A percentile compares a stretch with the other conserved stretches of the same genome.
Conservation (phyloP, 1,284 basidiomycete species). For the Rhodotorula glutinis region DNA sequence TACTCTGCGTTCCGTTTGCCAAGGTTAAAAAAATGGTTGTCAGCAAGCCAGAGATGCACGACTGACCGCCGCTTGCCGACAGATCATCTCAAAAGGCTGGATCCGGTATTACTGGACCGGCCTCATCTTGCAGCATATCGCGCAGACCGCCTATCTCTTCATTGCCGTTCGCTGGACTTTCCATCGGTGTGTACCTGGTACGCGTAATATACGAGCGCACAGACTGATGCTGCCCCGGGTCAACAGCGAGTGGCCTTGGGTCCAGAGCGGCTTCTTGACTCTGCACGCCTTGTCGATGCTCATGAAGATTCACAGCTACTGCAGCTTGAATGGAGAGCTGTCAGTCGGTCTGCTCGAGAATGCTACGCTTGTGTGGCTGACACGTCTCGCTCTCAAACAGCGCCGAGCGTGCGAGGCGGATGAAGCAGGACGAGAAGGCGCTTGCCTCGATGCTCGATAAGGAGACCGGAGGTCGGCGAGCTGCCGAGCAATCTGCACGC, state of each 20-base stretch:
- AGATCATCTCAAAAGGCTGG: constrained; percentile 64
- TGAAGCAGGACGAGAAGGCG: constrained; percentile 52
- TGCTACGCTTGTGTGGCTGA: too few relatives aligned
- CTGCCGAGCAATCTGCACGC: constrained; percentile 47
- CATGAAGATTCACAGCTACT: constrained; percentile 97
- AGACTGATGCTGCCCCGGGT: background rate
- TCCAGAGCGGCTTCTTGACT: constrained; percentile 59
- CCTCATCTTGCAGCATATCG: constrained; percentile 68
- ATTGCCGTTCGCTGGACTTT: constrained; percentile 79
- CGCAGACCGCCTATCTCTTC: constrained; percentile 68
- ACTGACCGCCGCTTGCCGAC: background rate
- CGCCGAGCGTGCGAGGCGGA: constrained; percentile 43
- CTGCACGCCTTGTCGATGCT: constrained; percentile 68
- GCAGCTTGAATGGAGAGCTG: constrained; percentile 82
- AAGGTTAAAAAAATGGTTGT: too few relatives aligned
- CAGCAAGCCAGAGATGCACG: too few relatives aligned
- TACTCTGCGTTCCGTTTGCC: constrained; percentile 75
- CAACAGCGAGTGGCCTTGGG: constrained; percentile 88
- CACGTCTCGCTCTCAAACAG: too few relatives aligned
- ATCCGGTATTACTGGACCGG: constrained; percentile 74
- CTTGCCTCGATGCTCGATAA: constrained; percentile 55
- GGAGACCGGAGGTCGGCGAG: constrained; percentile 60
- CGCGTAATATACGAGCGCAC: background rate
- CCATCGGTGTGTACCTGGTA: constrained; percentile 54
- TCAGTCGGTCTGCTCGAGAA: background rate